Percentiles rank a stretch among this genome's conserved stretches.
Evolutionary conservation across 768 basidiomycete species (phyloP).

Genomic region (Boletus reticuloceps): DNA sequence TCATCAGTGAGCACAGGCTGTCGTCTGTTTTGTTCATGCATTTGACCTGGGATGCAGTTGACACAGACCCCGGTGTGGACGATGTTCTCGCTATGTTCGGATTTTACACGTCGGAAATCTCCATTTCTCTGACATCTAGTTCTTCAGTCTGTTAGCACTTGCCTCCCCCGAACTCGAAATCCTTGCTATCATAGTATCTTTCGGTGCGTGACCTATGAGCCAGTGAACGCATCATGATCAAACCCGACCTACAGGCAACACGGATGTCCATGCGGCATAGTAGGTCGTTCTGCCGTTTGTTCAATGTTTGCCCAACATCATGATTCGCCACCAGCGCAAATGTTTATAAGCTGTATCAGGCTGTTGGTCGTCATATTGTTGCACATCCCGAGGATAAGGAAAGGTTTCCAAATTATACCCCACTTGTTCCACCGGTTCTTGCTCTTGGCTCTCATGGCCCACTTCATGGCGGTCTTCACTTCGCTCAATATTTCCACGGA

Average conservation of each 20-base stretch:
- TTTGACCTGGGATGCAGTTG: slow-evolving; percentile 46
- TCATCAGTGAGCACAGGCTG: slow-evolving; percentile 56
- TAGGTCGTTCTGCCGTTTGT: slow-evolving; percentile 25
- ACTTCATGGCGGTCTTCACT: slow-evolving; percentile 66
- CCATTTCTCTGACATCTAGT: not conserved
- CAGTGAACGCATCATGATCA: not conserved
- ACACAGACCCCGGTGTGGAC: slow-evolving; percentile 86
- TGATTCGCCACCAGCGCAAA: slow-evolving; percentile 49
- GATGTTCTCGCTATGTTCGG: slow-evolving; percentile 75
- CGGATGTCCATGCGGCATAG: slow-evolving; percentile 61
- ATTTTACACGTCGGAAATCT: not conserved
- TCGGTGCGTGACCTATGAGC: slow-evolving; percentile 45
- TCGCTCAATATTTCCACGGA: slow-evolving; percentile 85
- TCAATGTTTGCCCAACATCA: not conserved
- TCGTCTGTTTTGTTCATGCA: not conserved
- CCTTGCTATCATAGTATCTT: slow-evolving; percentile 70
- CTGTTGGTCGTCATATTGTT: slow-evolving; percentile 57
- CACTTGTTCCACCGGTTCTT: slow-evolving; percentile 54
- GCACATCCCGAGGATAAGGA: slow-evolving; percentile 48
- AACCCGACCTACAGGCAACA: slow-evolving; percentile 54
- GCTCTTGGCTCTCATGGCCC: slow-evolving; percentile 64
- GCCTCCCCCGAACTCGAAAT: slow-evolving; percentile 84
- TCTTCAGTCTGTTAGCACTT: slow-evolving; percentile 69
- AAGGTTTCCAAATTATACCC: slow-evolving; percentile 64
- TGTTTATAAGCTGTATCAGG: slow-evolving; percentile 72